Conservation (phyloP, 176 grass and related monocot genomes). For the Oryza coarctata region DNA sequence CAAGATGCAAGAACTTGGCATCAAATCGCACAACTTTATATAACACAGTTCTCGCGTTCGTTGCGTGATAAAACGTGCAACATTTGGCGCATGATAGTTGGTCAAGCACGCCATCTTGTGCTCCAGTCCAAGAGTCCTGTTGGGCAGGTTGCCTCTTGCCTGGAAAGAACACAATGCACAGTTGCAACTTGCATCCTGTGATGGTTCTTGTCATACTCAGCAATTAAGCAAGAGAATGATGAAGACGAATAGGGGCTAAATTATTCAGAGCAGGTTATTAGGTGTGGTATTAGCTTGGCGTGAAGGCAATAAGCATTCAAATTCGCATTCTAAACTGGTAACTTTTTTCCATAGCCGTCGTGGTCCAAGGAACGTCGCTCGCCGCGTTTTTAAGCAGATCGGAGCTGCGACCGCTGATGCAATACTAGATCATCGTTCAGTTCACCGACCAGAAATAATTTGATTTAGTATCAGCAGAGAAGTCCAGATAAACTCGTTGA, state of each 20-base stretch:
- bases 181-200: no score
- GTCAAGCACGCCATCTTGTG: constrained; percentile 50
- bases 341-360: neutral
- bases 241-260: neutral
- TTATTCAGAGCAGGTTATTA: constrained; percentile 11
- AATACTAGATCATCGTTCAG: neutral
- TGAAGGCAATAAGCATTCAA: constrained; percentile 35
- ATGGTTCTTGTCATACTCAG: constrained; percentile 1
- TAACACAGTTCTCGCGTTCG: neutral
- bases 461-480: neutral
- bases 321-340: constrained; percentile 30
- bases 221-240: constrained; percentile 12
- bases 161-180: constrained; percentile 27
- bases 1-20: neutral
- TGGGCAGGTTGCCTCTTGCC: constrained; percentile 37
- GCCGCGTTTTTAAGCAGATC: neutral
- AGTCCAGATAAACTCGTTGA: neutral
- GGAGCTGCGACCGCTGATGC: neutral
- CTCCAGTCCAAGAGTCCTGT: neutral
- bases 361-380: neutral
- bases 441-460: neutral
- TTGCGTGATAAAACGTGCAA: neutral
- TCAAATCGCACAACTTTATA: constrained; percentile 12
- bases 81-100: neutral
- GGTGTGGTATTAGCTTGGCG: constrained; percentile 43